These are phyloP conservation scores for Heliosperma pusillum DNA, from an alignment of 148 eudicot genomes.

Conservation along the genomic window DNA sequence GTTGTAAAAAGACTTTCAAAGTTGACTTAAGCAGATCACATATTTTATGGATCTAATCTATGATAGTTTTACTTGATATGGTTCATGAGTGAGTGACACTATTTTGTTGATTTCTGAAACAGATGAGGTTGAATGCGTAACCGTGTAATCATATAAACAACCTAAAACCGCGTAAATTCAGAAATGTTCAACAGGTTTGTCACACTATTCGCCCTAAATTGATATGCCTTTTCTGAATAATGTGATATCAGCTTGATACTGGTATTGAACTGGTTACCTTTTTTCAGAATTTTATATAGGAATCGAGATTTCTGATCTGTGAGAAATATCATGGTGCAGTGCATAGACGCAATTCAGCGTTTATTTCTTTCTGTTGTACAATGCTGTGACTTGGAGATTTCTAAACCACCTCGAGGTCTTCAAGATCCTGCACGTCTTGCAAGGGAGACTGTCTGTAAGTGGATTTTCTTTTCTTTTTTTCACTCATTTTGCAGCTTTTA, in stretches of 20 bases:
- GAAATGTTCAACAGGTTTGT: conserved; percentile 72
- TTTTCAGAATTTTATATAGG: conserved; percentile 37
- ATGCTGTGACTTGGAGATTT: conserved; percentile 74
- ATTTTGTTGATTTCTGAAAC: conserved; percentile 13
- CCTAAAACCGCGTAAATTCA: conserved; percentile 25
- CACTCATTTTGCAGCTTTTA: background rate
- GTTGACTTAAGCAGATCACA: background rate
- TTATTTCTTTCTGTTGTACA: conserved; percentile 59
- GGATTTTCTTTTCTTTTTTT: background rate
- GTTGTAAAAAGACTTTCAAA: background rate
- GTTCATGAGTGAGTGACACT: conserved; percentile 5
- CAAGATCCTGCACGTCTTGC: conserved; percentile 86
- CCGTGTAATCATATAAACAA: conserved; percentile 8
- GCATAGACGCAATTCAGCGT: conserved; percentile 79
- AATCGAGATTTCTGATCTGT: conserved; percentile 60
- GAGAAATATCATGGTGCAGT: conserved; percentile 80
- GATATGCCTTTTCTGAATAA: conserved; percentile 7
- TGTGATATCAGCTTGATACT: background rate
- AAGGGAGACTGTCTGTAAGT: conserved; percentile 80
- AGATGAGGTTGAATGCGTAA: conserved; percentile 21
- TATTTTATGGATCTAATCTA: background rate
- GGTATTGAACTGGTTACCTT: conserved; percentile 12
- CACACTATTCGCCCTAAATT: conserved; percentile 1
- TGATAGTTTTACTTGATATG: conserved; percentile 10
- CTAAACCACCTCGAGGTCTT: conserved; percentile 60